Conservation (phyloP, 2,329 filamentous ascomycete species). For the Neopestalotiopsis sp. region DNA sequence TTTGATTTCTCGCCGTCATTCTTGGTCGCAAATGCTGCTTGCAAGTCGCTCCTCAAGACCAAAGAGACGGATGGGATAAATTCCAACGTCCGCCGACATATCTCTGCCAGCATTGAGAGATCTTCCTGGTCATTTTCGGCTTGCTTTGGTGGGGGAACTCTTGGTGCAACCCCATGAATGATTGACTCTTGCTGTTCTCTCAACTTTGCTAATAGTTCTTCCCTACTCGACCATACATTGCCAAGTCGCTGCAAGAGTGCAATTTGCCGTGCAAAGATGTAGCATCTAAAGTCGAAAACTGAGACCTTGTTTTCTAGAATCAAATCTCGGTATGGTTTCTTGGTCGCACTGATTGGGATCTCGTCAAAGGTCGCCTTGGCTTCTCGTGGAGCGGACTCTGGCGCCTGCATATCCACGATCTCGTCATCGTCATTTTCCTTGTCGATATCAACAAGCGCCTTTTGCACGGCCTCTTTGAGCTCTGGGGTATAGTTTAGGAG, state of each 20-base stretch:
- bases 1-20: conserved; percentile 39
- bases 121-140: conserved; percentile 71
- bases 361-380: conserved; percentile 52
- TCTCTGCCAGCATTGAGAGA: conserved; percentile 79
- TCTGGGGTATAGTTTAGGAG: conserved; percentile 78
- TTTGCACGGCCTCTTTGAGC: conserved; percentile 64
- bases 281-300: conserved; percentile 91
- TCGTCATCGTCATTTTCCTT: conserved; percentile 42
- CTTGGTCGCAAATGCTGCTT: conserved; percentile 57
- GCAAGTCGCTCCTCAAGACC: conserved; percentile 79
- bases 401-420: conserved; percentile 56
- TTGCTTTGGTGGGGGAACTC: conserved; percentile 52
- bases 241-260: conserved; percentile 80
- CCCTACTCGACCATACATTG: conserved; percentile 69
- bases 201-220: conserved; percentile 66
- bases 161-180: conserved; percentile 60
- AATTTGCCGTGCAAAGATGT: conserved; percentile 90
- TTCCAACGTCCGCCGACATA: conserved; percentile 80
- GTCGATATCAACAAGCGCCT: conserved; percentile 50
- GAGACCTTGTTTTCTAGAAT: conserved; percentile 96
- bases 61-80: conserved; percentile 84
- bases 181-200: conserved; percentile 66
- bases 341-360: conserved; percentile 65
- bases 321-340: conserved; percentile 86
- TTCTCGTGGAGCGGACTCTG: conserved; percentile 31